These are phyloP conservation scores for Pyricularia grisea DNA, from an alignment of 2,329 filamentous ascomycete genomes.

Conservation along the genomic window DNA sequence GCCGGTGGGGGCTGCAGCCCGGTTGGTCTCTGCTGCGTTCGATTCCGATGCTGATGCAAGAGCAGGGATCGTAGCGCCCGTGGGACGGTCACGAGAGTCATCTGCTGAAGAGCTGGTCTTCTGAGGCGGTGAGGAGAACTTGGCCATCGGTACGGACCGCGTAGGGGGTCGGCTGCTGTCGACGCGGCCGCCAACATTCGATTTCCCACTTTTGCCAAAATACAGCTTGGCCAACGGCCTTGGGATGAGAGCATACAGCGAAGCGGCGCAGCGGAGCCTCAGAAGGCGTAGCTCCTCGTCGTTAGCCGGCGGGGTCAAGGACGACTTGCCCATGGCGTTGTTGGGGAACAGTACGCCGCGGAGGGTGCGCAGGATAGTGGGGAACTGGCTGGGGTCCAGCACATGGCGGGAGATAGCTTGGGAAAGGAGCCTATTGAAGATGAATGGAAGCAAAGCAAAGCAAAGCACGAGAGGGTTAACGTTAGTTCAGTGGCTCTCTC, in stretches of 20 bases:
- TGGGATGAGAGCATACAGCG: conserved; percentile 41
- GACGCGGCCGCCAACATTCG: neutral
- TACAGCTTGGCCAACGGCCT: conserved; percentile 37
- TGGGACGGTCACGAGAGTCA: neutral
- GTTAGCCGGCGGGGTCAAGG: conserved; percentile 49
- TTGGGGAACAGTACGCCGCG: conserved; percentile 80
- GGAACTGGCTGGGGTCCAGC: conserved; percentile 54
- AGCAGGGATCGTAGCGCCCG: conserved; percentile 5
- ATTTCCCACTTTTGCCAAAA: conserved; percentile 24
- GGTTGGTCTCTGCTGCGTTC: conserved; percentile 10
- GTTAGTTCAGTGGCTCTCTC: neutral
- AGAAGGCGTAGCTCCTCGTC: conserved; percentile 52
- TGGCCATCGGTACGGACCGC: conserved; percentile 3
- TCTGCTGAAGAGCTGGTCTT: neutral
- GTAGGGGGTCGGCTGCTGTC: neutral
- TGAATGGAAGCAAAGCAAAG: neutral
- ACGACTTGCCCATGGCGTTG: conserved; percentile 61
- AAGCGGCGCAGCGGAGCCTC: conserved; percentile 56
- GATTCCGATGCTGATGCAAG: neutral
- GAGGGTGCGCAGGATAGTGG: conserved; percentile 58
- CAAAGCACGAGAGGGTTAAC: neutral
- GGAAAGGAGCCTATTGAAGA: conserved; percentile 42
- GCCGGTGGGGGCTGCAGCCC: conserved; percentile 4
- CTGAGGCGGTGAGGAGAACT: neutral
- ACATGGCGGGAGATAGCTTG: conserved; percentile 45